Percentiles rank a stretch among this genome's conserved stretches.
Conservation (phyloP, 495 filamentous ascomycete genomes). For the Penicillium steckii region DNA sequence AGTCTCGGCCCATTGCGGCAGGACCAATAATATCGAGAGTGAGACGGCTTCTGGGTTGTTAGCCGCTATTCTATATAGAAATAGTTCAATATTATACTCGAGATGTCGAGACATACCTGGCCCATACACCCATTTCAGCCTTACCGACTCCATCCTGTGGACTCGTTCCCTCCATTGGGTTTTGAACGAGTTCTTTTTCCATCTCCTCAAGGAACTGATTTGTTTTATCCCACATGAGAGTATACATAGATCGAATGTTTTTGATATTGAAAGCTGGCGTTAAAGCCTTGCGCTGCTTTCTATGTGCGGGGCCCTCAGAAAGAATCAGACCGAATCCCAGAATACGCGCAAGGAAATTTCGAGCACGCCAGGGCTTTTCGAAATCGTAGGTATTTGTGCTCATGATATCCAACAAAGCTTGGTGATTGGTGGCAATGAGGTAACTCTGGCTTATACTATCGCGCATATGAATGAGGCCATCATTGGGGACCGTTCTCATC, state of each 20-base stretch:
- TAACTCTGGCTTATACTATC: conserved; percentile 34
- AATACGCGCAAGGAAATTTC: conserved; percentile 60
- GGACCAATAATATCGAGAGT: conserved; percentile 88
- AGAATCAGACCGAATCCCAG: conserved; percentile 77
- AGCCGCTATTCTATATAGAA: background rate
- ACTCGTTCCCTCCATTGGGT: conserved; percentile 40
- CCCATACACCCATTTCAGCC: conserved; percentile 70
- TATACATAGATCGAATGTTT: conserved; percentile 80
- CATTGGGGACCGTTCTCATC: conserved; percentile 74
- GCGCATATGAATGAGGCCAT: conserved; percentile 80
- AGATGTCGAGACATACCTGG: conserved; percentile 41
- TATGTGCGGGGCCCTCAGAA: conserved; percentile 78
- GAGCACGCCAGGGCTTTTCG: conserved; percentile 47
- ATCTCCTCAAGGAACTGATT: conserved; percentile 38
- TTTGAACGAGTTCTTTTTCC: conserved; percentile 37
- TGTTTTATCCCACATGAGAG: conserved; percentile 70
- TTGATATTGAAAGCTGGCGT: conserved; percentile 80
- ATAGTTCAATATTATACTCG: background rate
- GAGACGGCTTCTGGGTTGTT: conserved; percentile 44
- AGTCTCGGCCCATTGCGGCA: conserved; percentile 79
- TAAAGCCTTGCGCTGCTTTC: conserved; percentile 69
- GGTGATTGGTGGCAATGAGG: conserved; percentile 41
- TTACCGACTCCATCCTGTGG: conserved; percentile 42
- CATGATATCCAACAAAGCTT: conserved; percentile 53
- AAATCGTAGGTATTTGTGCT: conserved; percentile 55